phyloP scores from a whole-genome alignment of 768 basidiomycete genomes.

The Cystofilobasidium ferigula region DNA sequence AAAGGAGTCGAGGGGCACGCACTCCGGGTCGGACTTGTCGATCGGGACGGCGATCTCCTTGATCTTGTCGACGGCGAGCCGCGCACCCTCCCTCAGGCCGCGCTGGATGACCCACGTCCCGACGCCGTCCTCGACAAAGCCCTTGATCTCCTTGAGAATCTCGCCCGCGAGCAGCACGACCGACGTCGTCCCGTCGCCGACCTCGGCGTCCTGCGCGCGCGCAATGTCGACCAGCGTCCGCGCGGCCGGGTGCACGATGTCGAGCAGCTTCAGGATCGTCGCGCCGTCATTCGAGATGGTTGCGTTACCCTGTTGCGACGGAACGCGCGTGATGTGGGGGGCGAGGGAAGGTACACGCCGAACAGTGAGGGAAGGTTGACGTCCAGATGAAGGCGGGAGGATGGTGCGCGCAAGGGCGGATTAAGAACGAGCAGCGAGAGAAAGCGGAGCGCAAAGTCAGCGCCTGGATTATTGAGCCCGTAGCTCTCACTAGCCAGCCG shows the following conservation, averaged over 20 bases:
- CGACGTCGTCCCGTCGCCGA: conserved; percentile 95
- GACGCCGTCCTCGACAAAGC: conserved; percentile 90
- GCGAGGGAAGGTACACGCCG: neutral
- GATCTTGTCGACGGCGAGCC: conserved; percentile 73
- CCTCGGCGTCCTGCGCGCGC: conserved; percentile 93
- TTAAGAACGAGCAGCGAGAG: too few species aligned
- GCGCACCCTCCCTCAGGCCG: conserved; percentile 75
- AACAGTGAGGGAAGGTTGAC: too few species aligned
- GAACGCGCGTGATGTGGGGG: neutral
- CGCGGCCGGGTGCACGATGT: conserved; percentile 96
- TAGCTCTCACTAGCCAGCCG: too few species aligned
- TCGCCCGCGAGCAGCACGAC: conserved; percentile 92
- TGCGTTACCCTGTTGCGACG: conserved; percentile 64
- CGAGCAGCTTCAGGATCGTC: conserved; percentile 91
- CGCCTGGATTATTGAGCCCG: too few species aligned
- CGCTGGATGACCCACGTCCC: conserved; percentile 97
- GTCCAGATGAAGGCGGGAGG: too few species aligned
- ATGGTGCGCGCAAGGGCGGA: too few species aligned
- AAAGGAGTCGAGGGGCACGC: conserved; percentile 33
- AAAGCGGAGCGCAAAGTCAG: too few species aligned
- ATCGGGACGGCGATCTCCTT: conserved; percentile 80
- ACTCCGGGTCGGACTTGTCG: conserved; percentile 84
- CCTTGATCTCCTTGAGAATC: conserved; percentile 79
- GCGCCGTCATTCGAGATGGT: conserved; percentile 99
- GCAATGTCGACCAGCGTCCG: conserved; percentile 97